Conservation (phyloP, 2,329 filamentous ascomycete genomes). For the Neonectria ditissima region DNA sequence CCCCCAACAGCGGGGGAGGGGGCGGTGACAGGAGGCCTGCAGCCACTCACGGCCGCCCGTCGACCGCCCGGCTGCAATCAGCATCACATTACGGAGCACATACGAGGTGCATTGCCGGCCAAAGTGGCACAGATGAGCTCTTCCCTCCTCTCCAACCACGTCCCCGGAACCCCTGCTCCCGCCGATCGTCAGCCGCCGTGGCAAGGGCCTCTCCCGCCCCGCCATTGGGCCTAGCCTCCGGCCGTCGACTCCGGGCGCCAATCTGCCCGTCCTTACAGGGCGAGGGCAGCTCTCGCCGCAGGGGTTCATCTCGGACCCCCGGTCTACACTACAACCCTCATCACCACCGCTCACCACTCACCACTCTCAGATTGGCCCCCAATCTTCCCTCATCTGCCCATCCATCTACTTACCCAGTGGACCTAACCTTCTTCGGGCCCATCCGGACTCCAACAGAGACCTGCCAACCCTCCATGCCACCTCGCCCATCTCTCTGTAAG, state of each 20-base stretch:
- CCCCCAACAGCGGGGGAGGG: neutral
- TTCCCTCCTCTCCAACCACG: constrained; percentile 6
- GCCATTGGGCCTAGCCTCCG: constrained; percentile 6
- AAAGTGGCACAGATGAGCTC: neutral
- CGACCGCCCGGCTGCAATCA: neutral
- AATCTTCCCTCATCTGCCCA: neutral
- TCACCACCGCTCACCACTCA: neutral
- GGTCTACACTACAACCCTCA: neutral
- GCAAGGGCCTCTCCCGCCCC: constrained; percentile 11
- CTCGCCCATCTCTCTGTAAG: neutral
- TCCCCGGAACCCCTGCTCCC: constrained; percentile 2
- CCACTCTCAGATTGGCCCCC: neutral
- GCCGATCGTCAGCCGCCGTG: constrained; percentile 20
- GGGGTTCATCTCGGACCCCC: constrained; percentile 1
- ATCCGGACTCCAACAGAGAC: constrained; percentile 1
- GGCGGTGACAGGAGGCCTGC: neutral
- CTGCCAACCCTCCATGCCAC: neutral
- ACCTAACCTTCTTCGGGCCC: constrained; percentile 1
- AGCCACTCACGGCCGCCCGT: neutral
- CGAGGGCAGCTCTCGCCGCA: neutral
- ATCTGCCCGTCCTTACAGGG: constrained; percentile 10
- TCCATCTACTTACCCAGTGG: neutral
- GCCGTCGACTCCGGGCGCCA: constrained; percentile 3
- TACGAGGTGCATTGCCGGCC: neutral
- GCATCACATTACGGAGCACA: neutral